Base-by-base conservation (phyloP, 345 rosid genomes). In the Dimocarpus longan region DNA sequence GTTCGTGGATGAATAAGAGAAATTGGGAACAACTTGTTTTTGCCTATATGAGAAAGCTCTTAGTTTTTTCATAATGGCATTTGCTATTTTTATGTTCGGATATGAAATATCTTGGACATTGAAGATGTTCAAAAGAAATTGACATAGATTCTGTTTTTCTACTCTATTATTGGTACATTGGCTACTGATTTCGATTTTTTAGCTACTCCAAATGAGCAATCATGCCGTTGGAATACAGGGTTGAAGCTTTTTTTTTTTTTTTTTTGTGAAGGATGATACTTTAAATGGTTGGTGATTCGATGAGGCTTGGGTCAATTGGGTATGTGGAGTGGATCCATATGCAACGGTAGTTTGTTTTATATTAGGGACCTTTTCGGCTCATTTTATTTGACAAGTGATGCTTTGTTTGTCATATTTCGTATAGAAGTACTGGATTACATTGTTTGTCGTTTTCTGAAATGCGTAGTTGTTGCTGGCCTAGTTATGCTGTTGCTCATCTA, bases 401-500 rank as follows among this genome's bases (percentile, higher is more conserved):
- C 59, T 2, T 54, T 2, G 4, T 54, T 54, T 54, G 59, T 16
- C n/a, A 15, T 52, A 4, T 54, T 6, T 16, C 59, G 28, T 52
- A 39, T 44, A 65, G 7, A 50, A 62, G 69, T 60, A 57, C 43
- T 19, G 42, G 32, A 75, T 54, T 44, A 22, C n/a, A 75, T 50
- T 80, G 44, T 66, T n/a, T 6, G 12, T 10, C 10, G 59, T n/a
- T 43, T 63, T 40, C 66, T 71, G 19, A 32, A 26, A 48, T 70
- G 42, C 42, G 59, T 8, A 46, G 21, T 68, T 68, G 18, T 75
- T 1, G 26, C 26, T 70, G 18, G 68, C 75, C 26, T 26, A 24
- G 15, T 22, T 75, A n/a, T 64, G 22, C 48, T 59, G 50, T 75
- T 70, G 39, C 70, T 43, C 46, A 18, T 28, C 21, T 43, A 71